Conservation (phyloP, 345 rosid species). For the Brassica juncea region DNA sequence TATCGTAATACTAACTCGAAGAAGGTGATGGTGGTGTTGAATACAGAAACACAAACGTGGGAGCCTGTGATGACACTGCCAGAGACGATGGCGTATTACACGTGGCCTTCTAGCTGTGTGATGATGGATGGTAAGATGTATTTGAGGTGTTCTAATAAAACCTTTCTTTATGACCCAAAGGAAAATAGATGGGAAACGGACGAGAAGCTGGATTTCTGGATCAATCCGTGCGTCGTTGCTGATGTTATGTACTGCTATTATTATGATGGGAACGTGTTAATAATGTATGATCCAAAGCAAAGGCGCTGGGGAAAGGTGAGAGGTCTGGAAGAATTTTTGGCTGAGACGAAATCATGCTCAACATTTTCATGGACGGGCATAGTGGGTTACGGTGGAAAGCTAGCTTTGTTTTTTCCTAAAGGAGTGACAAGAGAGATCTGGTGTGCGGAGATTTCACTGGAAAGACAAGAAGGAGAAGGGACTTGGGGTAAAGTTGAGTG, state of each 20-base stretch:
- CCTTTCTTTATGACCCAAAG: background rate
- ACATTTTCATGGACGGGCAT: background rate
- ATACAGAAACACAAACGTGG: background rate
- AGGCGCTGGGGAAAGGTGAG: background rate
- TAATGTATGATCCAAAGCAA: background rate
- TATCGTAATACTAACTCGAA: too few species aligned
- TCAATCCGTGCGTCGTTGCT: background rate
- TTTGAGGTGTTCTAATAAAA: background rate
- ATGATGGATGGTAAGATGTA: background rate
- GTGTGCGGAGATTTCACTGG: background rate
- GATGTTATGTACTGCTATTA: background rate
- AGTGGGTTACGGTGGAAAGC: background rate
- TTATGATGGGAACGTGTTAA: background rate
- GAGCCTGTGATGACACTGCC: background rate
- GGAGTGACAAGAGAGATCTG: background rate
- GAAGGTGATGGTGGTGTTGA: background rate
- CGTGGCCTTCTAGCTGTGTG: background rate
- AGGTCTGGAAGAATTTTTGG: background rate
- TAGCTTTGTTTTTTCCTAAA: background rate
- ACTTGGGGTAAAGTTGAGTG: background rate
- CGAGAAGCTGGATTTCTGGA: background rate
- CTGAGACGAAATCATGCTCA: background rate
- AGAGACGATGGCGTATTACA: background rate
- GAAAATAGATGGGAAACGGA: background rate
- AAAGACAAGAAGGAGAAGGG: background rate